Base-by-base conservation (phyloP, 257 asterid species). In the Petrea volubilis region DNA sequence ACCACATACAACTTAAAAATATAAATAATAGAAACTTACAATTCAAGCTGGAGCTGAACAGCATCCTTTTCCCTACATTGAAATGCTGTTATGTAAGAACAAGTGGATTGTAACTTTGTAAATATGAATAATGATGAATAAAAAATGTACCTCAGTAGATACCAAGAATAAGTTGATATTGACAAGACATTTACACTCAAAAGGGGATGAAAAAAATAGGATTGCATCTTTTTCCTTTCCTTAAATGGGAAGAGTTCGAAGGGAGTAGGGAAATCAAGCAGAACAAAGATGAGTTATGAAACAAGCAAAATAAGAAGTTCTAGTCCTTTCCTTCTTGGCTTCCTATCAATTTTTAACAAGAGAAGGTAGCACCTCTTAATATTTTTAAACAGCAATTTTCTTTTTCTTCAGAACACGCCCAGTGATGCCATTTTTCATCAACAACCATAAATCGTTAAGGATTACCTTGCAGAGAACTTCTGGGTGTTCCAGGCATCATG, bases 401-500 rank as follows among this genome's bases (percentile, higher is more conserved):
- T 27, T 12, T 44, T 50, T 7, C 31, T 7, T 12, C 14, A 20
- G 27, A 51, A 34, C 20, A 60, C 50, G n/a, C 50, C 67, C 60
- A 59, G 58, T 10, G 64, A 28, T 27, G 25, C n/a, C 17, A 14
- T 57, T 34, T 17, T 36, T 7, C n/a, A 28, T 9, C 64, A 29
- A 13, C 64, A 57, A 50, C 56, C 65, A 55, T 12, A 62, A 23
- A 77, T 14, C 7, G 6, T 14, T 41, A 10, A 31, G 44, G 57
- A 60, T 77, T 75, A 86, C 98, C 84, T 80, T 38, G 80, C 64
- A 6, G 97, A 87, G 80, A 93, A 93, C 52, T 75, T 82, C 71
- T 47, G 85, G 66, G 98, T 93, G 24, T 50, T 79, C 98, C 98
- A 91, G 60, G 96, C 98, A 71, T 93, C 98, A 77, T 93, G 98